A percentile compares a stretch with the other conserved stretches of the same genome.
Evolutionary conservation across 1,284 basidiomycete species (phyloP).

Genomic region (Caloboletus inedulis): DNA sequence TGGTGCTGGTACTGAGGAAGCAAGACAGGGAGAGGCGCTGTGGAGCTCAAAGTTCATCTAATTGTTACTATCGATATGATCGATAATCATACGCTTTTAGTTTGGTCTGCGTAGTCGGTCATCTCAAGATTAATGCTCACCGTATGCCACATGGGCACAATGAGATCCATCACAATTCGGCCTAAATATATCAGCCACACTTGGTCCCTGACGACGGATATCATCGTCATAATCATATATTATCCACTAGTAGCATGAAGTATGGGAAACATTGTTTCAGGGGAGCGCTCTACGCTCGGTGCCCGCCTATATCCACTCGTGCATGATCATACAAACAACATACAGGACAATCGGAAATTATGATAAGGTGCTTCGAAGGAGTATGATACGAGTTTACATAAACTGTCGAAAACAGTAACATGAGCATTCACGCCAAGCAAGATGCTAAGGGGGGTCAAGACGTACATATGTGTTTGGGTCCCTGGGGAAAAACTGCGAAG

Average conservation of each 20-base stretch:
- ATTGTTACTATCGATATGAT: background rate
- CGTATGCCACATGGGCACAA: background rate
- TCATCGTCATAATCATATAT: background rate
- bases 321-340: slow-evolving; percentile 4
- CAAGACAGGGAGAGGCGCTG: slow-evolving; percentile 44
- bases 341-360: background rate
- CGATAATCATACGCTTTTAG: background rate
- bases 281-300: slow-evolving; percentile 14
- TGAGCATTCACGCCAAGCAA: slow-evolving; percentile 10
- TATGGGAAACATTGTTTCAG: background rate
- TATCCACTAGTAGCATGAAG: background rate
- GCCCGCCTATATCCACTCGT: background rate
- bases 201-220: slow-evolving; percentile 5
- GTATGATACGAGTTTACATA: slow-evolving; percentile 22
- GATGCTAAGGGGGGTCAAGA: background rate
- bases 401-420: slow-evolving; percentile 12
- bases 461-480: slow-evolving; percentile 24
- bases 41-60: slow-evolving; percentile 50
- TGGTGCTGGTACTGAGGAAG: slow-evolving; percentile 46
- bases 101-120: background rate
- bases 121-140: slow-evolving; percentile 6
- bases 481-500: slow-evolving; percentile 14
- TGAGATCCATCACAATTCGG: slow-evolving; percentile 15
- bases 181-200: slow-evolving; percentile 1
- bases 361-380: background rate